These are phyloP conservation scores for Phytophthora palmivora DNA, from an alignment of 352 stramenopile genomes.

Conservation along the genomic window DNA sequence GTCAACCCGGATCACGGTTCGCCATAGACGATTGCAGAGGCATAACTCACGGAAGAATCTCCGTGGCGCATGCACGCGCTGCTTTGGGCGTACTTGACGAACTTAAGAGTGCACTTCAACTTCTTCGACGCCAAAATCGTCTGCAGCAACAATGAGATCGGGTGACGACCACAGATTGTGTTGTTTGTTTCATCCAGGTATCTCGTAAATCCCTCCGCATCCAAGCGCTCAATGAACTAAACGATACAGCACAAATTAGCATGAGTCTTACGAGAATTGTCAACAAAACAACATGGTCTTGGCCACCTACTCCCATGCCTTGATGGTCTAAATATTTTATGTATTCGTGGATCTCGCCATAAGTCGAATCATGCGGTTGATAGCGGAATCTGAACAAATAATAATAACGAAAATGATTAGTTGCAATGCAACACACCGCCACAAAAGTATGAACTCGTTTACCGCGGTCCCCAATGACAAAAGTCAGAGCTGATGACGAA, in stretches of 20 bases:
- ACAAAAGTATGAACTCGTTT: not conserved
- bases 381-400: slow-evolving; percentile 86
- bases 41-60: slow-evolving; percentile 96
- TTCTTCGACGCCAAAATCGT: slow-evolving; percentile 56
- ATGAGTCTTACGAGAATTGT: slow-evolving; percentile 1
- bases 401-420: not conserved
- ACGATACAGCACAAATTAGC: not conserved
- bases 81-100: slow-evolving; percentile 95
- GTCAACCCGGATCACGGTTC: slow-evolving; percentile 39
- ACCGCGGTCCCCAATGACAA: slow-evolving; percentile 95
- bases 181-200: slow-evolving; percentile 96
- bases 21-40: slow-evolving; percentile 90
- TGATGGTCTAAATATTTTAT: slow-evolving; percentile 96
- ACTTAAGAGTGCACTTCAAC: slow-evolving; percentile 85
- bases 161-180: slow-evolving; percentile 97
- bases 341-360: slow-evolving; percentile 93
- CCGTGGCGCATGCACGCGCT: slow-evolving; percentile 82
- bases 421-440: not conserved
- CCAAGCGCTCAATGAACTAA: slow-evolving; percentile 92
- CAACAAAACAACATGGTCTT: not conserved
- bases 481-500: slow-evolving; percentile 98
- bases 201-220: slow-evolving; percentile 91
- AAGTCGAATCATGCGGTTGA: slow-evolving; percentile 82
- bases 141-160: slow-evolving; percentile 89
- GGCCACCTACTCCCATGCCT: slow-evolving; percentile 69